Evolutionary conservation across 371 early-diverging fungal species (phyloP).

Genomic region (Blakeslea trispora): DNA sequence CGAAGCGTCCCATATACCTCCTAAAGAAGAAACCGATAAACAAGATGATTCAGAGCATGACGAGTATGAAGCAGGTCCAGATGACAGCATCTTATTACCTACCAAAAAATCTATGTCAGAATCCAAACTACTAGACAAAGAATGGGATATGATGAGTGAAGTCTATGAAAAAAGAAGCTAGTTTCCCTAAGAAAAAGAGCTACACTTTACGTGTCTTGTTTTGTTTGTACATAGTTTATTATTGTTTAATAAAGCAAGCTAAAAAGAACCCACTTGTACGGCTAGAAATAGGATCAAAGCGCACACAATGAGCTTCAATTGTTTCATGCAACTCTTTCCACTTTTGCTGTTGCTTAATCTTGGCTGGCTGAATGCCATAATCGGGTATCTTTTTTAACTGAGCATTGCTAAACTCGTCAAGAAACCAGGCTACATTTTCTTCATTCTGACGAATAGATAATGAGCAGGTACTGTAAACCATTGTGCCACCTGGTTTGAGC

Average conservation of each 20-base stretch:
- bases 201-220: not conserved
- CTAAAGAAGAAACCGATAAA: not conserved
- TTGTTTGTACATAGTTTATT: not conserved
- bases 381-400: conserved; percentile 51
- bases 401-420: conserved; percentile 52
- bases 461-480: conserved; percentile 90
- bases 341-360: conserved; percentile 53
- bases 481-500: conserved; percentile 68
- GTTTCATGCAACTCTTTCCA: conserved; percentile 44
- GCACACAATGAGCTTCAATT: conserved; percentile 40
- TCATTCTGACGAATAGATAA: conserved; percentile 83
- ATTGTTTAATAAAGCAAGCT: conserved; percentile 63
- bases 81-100: conserved; percentile 18
- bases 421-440: conserved; percentile 75
- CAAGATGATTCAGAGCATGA: conserved; percentile 8
- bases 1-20: not conserved
- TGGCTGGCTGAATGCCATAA: conserved; percentile 27
- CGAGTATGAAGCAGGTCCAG: conserved; percentile 20
- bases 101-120: conserved; percentile 6
- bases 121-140: conserved; percentile 19
- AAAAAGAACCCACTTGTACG: conserved; percentile 77
- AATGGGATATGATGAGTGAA: conserved; percentile 32
- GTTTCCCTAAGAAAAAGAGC: not conserved
- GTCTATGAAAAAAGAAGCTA: conserved; percentile 15
- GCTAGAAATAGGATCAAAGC: conserved; percentile 69